Percentiles rank a stretch among this genome's conserved stretches.
Conservation (phyloP, 208 protist genomes). For the Trypanosoma conorhini region DNA sequence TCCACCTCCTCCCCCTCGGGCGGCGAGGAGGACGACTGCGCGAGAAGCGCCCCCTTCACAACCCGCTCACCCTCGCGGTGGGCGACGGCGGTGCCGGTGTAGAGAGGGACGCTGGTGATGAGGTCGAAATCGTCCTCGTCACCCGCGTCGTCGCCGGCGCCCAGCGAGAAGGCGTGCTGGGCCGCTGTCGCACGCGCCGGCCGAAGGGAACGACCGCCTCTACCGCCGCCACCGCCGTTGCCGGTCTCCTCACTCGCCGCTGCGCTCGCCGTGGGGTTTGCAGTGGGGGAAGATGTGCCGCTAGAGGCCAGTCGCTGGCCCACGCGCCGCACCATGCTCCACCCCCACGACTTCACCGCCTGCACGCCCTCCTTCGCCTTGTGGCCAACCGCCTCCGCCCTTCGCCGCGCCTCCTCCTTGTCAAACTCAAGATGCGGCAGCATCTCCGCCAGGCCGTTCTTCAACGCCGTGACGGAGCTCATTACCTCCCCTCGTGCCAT, state of each 20-base stretch:
- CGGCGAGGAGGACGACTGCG: neutral
- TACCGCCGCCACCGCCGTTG: neutral
- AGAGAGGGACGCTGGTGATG: conserved; percentile 53
- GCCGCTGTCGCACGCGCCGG: neutral
- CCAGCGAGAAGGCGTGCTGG: conserved; percentile 42
- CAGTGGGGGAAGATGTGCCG: neutral
- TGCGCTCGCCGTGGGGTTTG: neutral
- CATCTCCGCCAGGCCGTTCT: conserved; percentile 25
- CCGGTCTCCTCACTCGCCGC: neutral
- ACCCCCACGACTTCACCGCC: conserved; percentile 69
- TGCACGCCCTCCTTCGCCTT: conserved; percentile 52
- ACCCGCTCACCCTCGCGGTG: conserved; percentile 18
- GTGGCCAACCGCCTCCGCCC: conserved; percentile 47
- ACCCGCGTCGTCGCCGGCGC: conserved; percentile 37
- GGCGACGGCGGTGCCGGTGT: conserved; percentile 9
- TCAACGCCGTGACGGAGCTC: conserved; percentile 18
- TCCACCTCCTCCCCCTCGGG: neutral
- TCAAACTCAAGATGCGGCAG: conserved; percentile 24
- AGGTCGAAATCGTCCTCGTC: conserved; percentile 76
- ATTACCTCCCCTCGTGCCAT: neutral
- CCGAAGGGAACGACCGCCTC: neutral
- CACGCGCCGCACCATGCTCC: conserved; percentile 49
- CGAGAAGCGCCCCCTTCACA: conserved; percentile 16
- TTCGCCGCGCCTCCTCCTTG: conserved; percentile 26
- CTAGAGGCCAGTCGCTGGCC: conserved; percentile 38